Evolutionary conservation across 768 basidiomycete genomes (phyloP).

Genomic region (Termitomyces sp.): DNA sequence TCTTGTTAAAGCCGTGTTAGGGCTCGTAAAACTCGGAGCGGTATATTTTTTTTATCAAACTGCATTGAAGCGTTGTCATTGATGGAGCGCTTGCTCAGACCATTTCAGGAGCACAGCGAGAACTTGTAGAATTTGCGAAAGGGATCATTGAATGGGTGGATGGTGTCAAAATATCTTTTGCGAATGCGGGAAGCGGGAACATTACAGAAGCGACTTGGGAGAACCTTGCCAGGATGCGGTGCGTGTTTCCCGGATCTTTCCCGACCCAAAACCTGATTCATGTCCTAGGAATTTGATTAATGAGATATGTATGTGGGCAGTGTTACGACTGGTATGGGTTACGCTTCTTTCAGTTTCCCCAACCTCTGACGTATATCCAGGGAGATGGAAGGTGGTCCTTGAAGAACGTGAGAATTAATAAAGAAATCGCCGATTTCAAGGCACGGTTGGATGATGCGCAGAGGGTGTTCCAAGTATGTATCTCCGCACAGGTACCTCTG

Average conservation of each 20-base stretch:
- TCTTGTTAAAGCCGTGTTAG: slow-evolving; percentile 2
- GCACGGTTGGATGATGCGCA: slow-evolving; percentile 1
- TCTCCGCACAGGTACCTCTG: not conserved
- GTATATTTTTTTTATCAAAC: not conserved
- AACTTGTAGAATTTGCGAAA: slow-evolving; percentile 9
- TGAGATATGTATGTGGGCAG: slow-evolving; percentile 13
- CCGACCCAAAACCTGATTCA: not conserved
- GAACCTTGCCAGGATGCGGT: slow-evolving; percentile 12
- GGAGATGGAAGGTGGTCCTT: not conserved
- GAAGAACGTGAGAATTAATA: not conserved
- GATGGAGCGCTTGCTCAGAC: not conserved
- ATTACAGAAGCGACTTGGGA: slow-evolving; percentile 8
- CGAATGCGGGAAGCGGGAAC: not conserved
- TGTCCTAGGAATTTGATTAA: slow-evolving; percentile 5
- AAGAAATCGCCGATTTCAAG: slow-evolving; percentile 11
- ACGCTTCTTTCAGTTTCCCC: not conserved
- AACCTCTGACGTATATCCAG: not conserved
- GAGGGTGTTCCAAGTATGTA: slow-evolving; percentile 7
- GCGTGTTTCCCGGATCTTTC: not conserved
- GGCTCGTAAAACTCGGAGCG: slow-evolving; percentile 8
- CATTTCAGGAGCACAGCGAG: not conserved
- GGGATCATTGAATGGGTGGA: slow-evolving; percentile 9
- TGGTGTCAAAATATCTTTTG: slow-evolving; percentile 6
- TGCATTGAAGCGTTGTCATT: no score
- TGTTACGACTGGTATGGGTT: not conserved